Evolutionary conservation across 2,329 filamentous ascomycete genomes (phyloP).

Genomic region (Botrytis paeoniae): DNA sequence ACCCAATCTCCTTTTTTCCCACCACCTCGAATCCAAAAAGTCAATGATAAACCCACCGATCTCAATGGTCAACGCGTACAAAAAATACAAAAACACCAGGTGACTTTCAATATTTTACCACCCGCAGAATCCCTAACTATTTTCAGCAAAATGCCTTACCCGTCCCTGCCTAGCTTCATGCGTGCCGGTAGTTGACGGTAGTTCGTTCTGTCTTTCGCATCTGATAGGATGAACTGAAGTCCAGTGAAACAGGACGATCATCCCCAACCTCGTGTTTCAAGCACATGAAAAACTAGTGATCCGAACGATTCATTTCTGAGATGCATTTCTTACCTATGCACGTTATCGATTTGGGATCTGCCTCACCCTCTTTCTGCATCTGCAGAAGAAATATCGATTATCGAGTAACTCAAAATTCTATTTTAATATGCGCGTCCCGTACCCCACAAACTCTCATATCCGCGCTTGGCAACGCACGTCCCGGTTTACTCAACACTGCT

Average conservation of each 20-base stretch:
- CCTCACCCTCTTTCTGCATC: neutral
- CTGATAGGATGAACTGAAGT: neutral
- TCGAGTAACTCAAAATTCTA: neutral
- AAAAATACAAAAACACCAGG: neutral
- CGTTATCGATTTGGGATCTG: neutral
- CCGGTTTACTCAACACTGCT: neutral
- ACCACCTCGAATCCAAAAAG: neutral
- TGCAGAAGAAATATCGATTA: neutral
- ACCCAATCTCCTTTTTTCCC: neutral
- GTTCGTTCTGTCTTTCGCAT: neutral
- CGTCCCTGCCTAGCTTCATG: neutral
- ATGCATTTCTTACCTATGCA: neutral
- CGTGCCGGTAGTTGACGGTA: conserved; percentile 7
- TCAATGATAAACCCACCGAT: neutral
- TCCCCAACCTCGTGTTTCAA: neutral
- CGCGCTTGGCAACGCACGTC: conserved; percentile 2
- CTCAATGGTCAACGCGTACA: neutral
- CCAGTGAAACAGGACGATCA: neutral
- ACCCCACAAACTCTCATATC: neutral
- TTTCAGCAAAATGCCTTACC: neutral
- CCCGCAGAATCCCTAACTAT: conserved; percentile 4
- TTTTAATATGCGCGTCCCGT: neutral
- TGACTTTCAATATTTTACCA: conserved; percentile 1
- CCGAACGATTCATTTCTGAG: too few species aligned
- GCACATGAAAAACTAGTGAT: neutral